phyloP scores from a whole-genome alignment of 1,139 yeast species.

The Protomyces lactucae-debilis region DNA sequence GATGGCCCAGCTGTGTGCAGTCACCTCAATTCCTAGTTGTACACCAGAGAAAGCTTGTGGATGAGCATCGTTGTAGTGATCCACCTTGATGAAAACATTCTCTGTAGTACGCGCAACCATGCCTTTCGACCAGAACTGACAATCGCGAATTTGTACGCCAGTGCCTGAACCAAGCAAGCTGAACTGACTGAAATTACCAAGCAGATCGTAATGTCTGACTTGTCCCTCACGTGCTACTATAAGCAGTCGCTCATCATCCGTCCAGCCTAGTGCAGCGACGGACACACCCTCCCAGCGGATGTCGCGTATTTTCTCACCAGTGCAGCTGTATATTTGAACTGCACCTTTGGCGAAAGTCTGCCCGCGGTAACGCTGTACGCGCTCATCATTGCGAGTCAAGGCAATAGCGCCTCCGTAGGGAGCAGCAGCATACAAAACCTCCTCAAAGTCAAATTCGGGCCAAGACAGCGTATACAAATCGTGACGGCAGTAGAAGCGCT shows the following conservation, averaged over 20 bases:
- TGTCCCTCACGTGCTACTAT: slow-evolving; percentile 59
- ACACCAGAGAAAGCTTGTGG: slow-evolving; percentile 35
- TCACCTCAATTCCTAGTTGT: slow-evolving; percentile 29
- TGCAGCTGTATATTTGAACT: slow-evolving; percentile 31
- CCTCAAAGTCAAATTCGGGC: slow-evolving; percentile 16
- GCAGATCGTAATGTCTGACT: slow-evolving; percentile 65
- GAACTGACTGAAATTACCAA: slow-evolving; percentile 59
- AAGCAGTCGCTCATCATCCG: slow-evolving; percentile 53
- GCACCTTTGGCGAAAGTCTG: slow-evolving; percentile 31
- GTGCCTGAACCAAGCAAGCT: slow-evolving; percentile 41
- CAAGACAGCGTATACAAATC: slow-evolving; percentile 15
- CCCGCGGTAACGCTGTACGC: slow-evolving; percentile 36
- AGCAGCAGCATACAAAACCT: slow-evolving; percentile 12
- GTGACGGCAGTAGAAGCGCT: slow-evolving; percentile 8
- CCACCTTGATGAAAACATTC: slow-evolving; percentile 41
- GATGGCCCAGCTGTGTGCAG: slow-evolving; percentile 39
- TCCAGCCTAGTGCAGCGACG: slow-evolving; percentile 56
- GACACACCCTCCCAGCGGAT: slow-evolving; percentile 48
- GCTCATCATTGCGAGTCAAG: slow-evolving; percentile 34
- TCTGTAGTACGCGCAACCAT: slow-evolving; percentile 41
- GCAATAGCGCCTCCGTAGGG: slow-evolving; percentile 30
- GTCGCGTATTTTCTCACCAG: slow-evolving; percentile 17
- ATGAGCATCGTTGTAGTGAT: slow-evolving; percentile 38
- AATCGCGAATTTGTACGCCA: slow-evolving; percentile 42
- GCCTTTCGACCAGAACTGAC: slow-evolving; percentile 42